Base-by-base conservation (phyloP, 2,329 filamentous ascomycete genomes). In the Fusarium nanum region DNA sequence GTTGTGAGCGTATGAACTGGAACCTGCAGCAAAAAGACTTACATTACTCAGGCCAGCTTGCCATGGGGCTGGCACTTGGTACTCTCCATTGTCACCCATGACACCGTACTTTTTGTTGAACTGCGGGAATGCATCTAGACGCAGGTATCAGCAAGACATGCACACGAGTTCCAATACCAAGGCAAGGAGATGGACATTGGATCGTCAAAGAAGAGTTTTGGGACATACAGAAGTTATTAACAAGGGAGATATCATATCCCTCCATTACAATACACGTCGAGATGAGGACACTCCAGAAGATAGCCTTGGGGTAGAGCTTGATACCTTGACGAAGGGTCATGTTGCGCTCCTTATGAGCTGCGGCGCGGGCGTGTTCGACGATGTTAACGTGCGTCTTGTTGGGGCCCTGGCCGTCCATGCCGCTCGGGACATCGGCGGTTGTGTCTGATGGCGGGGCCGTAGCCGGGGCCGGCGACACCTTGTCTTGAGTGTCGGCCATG, bases 21-120 rank as follows among this genome's bases (percentile, higher is more conserved):
- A 8, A 37, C 20, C 37, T 4, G n/a, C 18, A 20, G 11, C 37
- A 25, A n/a, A 18, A 42, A 60, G 30, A 58, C 84, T 56, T 73
- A 80, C 78, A 73, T 88, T 88, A 72, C 84, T 88, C 20, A 91
- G 79, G 16, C 87, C 88, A 8, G 88, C 84, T 75, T 91, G 89
- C 88, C 88, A 91, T 5, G 82, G 77, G 2, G 88, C 86, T 4
- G 88, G 82, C n/a, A 91, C 83, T 72, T 89, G 82, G 70, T 85
- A 89, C 6, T 75, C 78, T 59, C 83, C 85, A 47, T 83, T 78
- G 10, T 78, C 67, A 22, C 82, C 77, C 58, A 79, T 81, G 47
- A 83, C 81, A 60, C 87, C 87, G 72, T 88, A 89, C 76, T 88
- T 89, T 70, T 78, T 77, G 71, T 86, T 87, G 78, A 89, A 89